Conservation (phyloP, 2,329 filamentous ascomycete genomes). For the Claviceps sp. region DNA sequence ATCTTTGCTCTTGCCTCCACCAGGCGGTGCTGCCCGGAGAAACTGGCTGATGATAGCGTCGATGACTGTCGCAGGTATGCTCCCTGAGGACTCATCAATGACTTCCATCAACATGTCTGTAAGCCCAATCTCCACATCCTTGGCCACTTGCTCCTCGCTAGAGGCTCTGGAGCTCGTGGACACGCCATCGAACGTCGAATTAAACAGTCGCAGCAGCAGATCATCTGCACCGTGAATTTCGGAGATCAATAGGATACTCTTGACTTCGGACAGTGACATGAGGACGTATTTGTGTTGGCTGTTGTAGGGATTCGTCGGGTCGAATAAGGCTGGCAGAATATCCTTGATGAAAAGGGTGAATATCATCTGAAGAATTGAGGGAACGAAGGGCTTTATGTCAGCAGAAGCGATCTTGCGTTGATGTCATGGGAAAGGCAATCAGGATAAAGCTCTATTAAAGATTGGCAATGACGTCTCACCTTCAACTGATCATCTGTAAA, state of each 20-base stretch:
- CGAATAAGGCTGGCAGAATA: conserved; percentile 71
- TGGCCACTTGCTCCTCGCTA: conserved; percentile 70
- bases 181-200: conserved; percentile 81
- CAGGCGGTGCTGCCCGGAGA: conserved; percentile 66
- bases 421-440: background rate
- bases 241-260: conserved; percentile 83
- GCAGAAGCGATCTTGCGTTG: background rate
- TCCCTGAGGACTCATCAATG: conserved; percentile 68
- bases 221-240: conserved; percentile 75
- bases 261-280: conserved; percentile 77
- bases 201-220: conserved; percentile 71
- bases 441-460: background rate
- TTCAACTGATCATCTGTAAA: conserved; percentile 85
- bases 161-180: conserved; percentile 62
- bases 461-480: conserved; percentile 34
- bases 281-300: conserved; percentile 87
- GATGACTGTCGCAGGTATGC: conserved; percentile 66
- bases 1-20: conserved; percentile 46
- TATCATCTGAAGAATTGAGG: conserved; percentile 53
- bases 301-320: conserved; percentile 82
- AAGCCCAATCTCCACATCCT: conserved; percentile 90
- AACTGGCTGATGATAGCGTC: conserved; percentile 96
- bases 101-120: conserved; percentile 72
- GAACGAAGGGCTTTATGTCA: conserved; percentile 5
- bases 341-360: conserved; percentile 79